These are phyloP conservation scores for Hanseniaspora uvarum DNA, from an alignment of 1,139 yeast species.

Conservation along the genomic window DNA sequence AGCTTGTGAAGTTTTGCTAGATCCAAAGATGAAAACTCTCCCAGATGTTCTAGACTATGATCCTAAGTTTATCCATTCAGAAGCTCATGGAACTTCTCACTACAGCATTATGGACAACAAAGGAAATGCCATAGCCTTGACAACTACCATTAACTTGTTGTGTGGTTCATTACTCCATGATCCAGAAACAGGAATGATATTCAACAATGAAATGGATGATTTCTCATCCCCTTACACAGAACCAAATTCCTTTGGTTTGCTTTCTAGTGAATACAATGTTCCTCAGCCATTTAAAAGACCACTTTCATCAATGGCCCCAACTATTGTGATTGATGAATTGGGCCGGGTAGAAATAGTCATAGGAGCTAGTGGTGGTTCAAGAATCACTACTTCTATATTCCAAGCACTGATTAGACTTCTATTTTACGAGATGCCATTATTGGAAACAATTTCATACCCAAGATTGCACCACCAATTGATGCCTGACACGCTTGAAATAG, in stretches of 20 bases:
- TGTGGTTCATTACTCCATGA: conserved; percentile 82
- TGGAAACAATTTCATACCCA: conserved; percentile 66
- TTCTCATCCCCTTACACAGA: conserved; percentile 53
- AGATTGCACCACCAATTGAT: conserved; percentile 81
- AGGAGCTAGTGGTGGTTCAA: conserved; percentile 93
- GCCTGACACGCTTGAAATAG: conserved; percentile 60
- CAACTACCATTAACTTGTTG: conserved; percentile 77
- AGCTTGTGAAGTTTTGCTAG: conserved; percentile 40
- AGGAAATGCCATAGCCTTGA: conserved; percentile 70
- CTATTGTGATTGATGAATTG: conserved; percentile 48
- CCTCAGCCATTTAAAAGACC: conserved; percentile 72
- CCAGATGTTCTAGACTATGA: conserved; percentile 60
- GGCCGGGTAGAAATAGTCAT: conserved; percentile 52
- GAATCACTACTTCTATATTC: conserved; percentile 74
- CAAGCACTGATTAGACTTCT: conserved; percentile 66
- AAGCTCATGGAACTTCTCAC: conserved; percentile 84
- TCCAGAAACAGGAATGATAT: conserved; percentile 64
- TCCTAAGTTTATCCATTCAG: conserved; percentile 64
- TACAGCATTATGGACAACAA: conserved; percentile 60
- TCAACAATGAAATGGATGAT: conserved; percentile 93
- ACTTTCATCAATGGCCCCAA: conserved; percentile 71
- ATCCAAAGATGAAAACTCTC: conserved; percentile 42
- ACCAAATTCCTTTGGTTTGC: conserved; percentile 66
- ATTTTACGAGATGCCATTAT: conserved; percentile 46
- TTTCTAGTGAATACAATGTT: conserved; percentile 72